These are phyloP conservation scores for Tulasnella calospora DNA, from an alignment of 768 basidiomycete species.

Conservation along the genomic window DNA sequence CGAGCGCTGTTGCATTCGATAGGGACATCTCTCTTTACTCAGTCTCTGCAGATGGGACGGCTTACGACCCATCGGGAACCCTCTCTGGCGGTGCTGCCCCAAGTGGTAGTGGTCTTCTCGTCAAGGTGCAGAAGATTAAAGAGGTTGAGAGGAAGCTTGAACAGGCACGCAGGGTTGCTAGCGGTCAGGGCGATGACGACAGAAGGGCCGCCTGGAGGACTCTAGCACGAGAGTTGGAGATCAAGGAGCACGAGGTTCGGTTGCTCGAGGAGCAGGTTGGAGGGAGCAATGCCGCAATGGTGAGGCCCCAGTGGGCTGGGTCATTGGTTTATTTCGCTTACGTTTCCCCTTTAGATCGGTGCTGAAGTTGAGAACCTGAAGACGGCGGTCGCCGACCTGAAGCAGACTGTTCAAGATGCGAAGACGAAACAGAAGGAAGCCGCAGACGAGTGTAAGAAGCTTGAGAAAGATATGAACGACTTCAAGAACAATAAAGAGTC, in stretches of 20 bases:
- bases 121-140: constrained; percentile 79
- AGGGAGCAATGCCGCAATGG: constrained; percentile 84
- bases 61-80: constrained; percentile 94
- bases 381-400: constrained; percentile 55
- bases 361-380: constrained; percentile 72
- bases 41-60: constrained; percentile 90
- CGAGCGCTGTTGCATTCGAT: constrained; percentile 82
- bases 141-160: constrained; percentile 58
- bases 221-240: constrained; percentile 65
- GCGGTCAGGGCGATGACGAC: constrained; percentile 51
- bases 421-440: constrained; percentile 74
- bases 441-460: constrained; percentile 70
- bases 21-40: constrained; percentile 62
- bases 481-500: constrained; percentile 99
- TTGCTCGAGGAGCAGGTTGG: constrained; percentile 79
- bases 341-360: constrained; percentile 40
- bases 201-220: constrained; percentile 58
- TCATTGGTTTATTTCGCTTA: background rate
- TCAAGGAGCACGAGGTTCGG: constrained; percentile 81
- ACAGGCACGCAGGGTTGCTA: constrained; percentile 44
- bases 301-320: constrained; percentile 39
- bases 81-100: constrained; percentile 89
- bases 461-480: constrained; percentile 96
- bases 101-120: constrained; percentile 61
- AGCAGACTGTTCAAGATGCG: constrained; percentile 54